These are phyloP conservation scores for Amniculicola lignicola DNA, from an alignment of 495 filamentous ascomycete species.

Conservation along the genomic window DNA sequence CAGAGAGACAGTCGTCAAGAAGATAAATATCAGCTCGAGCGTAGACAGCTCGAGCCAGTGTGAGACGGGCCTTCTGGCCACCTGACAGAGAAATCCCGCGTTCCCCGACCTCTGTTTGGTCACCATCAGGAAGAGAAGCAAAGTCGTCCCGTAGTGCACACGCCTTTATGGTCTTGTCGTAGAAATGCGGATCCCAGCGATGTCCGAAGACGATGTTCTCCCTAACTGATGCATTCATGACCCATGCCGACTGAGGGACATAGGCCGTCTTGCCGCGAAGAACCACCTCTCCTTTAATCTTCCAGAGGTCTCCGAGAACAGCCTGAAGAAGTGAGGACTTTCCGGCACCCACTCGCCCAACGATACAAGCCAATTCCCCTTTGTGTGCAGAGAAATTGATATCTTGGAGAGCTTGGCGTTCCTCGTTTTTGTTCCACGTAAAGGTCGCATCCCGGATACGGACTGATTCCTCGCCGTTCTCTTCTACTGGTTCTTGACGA, in stretches of 20 bases:
- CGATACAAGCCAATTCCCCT: constrained; percentile 86
- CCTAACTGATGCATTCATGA: constrained; percentile 95
- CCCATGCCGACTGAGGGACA: constrained; percentile 88
- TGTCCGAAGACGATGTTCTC: constrained; percentile 98
- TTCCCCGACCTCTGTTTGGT: constrained; percentile 95
- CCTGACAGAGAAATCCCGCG: constrained; percentile 96
- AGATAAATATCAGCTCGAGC: constrained; percentile 96
- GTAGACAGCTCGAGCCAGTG: constrained; percentile 94
- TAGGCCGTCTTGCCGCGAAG: constrained; percentile 82
- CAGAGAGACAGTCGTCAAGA: constrained; percentile 89
- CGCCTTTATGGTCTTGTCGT: constrained; percentile 88
- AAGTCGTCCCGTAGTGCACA: constrained; percentile 93
- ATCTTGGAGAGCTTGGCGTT: constrained; percentile 59
- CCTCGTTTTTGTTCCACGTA: constrained; percentile 85
- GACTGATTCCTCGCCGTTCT: constrained; percentile 79
- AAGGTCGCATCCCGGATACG: constrained; percentile 81
- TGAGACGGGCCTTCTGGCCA: constrained; percentile 92
- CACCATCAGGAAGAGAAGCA: constrained; percentile 86
- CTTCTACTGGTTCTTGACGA: constrained; percentile 61
- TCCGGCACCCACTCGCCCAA: constrained; percentile 90
- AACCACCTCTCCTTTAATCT: constrained; percentile 77
- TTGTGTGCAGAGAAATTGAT: constrained; percentile 86
- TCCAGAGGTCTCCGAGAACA: constrained; percentile 87
- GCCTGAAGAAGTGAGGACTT: constrained; percentile 91
- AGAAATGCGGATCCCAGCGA: constrained; percentile 90